A percentile compares a stretch with the other conserved stretches of the same genome.
phyloP scores from a whole-genome alignment of 805 yeast genomes.

The Candida xyloterini region DNA sequence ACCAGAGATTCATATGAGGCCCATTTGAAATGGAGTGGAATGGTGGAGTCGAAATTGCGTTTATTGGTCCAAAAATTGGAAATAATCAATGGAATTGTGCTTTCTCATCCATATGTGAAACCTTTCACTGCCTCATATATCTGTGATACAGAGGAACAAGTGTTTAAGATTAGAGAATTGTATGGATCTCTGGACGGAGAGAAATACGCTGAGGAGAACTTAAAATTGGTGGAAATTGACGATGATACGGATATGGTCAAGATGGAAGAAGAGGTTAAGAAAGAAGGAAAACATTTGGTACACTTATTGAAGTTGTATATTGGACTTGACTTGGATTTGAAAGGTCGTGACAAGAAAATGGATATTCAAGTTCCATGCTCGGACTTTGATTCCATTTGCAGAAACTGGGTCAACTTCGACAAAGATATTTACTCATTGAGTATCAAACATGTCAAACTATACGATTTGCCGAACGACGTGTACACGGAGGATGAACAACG shows the following conservation, averaged over 20 bases:
- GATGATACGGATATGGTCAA: conserved; percentile 30
- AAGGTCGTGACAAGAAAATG: conserved; percentile 58
- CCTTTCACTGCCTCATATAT: conserved; percentile 56
- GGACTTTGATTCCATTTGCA: conserved; percentile 80
- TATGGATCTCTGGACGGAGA: conserved; percentile 64
- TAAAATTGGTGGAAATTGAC: conserved; percentile 31
- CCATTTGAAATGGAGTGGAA: conserved; percentile 87
- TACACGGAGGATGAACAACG: conserved; percentile 75
- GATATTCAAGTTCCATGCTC: conserved; percentile 89
- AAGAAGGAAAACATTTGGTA: conserved; percentile 33
- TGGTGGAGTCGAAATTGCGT: conserved; percentile 86
- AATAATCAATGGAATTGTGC: conserved; percentile 62
- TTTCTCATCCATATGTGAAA: conserved; percentile 90
- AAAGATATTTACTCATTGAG: conserved; percentile 57
- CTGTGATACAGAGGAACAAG: conserved; percentile 42
- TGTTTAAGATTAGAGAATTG: conserved; percentile 26
- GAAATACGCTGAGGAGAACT: conserved; percentile 34
- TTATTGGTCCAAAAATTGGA: conserved; percentile 82
- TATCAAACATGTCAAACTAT: conserved; percentile 69
- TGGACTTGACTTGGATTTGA: conserved; percentile 61
- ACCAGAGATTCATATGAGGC: conserved; percentile 75
- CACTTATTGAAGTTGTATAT: conserved; percentile 75
- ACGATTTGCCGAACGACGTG: conserved; percentile 83
- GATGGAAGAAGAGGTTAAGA: conserved; percentile 25
- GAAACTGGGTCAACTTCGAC: conserved; percentile 66